Evolutionary conservation across 2,329 filamentous ascomycete genomes (phyloP).

Genomic region (Trichoderma atrobrunneum): DNA sequence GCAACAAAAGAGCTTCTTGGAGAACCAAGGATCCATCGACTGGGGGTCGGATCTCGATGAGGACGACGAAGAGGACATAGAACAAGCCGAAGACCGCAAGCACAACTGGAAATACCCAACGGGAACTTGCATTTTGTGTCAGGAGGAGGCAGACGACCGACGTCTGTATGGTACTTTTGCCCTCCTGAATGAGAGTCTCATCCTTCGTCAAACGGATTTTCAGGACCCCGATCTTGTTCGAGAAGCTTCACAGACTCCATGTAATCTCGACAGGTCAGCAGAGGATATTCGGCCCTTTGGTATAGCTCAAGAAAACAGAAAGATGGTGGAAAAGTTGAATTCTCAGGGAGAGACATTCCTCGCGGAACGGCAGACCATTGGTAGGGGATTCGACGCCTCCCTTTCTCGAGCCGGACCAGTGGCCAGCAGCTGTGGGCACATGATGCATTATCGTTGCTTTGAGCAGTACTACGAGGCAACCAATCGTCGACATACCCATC

Average conservation of each 20-base stretch:
- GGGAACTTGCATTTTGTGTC: conserved; percentile 92
- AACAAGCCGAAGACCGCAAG: conserved; percentile 61
- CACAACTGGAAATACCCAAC: conserved; percentile 79
- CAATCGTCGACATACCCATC: conserved; percentile 77
- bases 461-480: conserved; percentile 87
- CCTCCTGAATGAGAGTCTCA: conserved; percentile 78
- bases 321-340: conserved; percentile 72
- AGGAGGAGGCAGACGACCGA: conserved; percentile 90
- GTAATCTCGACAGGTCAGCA: conserved; percentile 79
- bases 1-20: conserved; percentile 92
- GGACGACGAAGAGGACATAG: conserved; percentile 61
- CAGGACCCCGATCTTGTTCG: conserved; percentile 78
- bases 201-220: conserved; percentile 82
- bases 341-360: conserved; percentile 67
- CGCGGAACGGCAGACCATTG: conserved; percentile 76
- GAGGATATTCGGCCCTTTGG: conserved; percentile 85
- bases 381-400: conserved; percentile 78
- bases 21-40: conserved; percentile 81
- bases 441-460: conserved; percentile 98
- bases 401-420: conserved; percentile 71
- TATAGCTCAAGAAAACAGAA: conserved; percentile 81
- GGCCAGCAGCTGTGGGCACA: conserved; percentile 89
- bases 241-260: conserved; percentile 75
- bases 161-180: conserved; percentile 91
- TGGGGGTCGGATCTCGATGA: conserved; percentile 81